Evolutionary conservation across 1,284 basidiomycete genomes (phyloP), one percentile per base, ranked within the genome.

Genomic region (Ustilago curta): DNA sequence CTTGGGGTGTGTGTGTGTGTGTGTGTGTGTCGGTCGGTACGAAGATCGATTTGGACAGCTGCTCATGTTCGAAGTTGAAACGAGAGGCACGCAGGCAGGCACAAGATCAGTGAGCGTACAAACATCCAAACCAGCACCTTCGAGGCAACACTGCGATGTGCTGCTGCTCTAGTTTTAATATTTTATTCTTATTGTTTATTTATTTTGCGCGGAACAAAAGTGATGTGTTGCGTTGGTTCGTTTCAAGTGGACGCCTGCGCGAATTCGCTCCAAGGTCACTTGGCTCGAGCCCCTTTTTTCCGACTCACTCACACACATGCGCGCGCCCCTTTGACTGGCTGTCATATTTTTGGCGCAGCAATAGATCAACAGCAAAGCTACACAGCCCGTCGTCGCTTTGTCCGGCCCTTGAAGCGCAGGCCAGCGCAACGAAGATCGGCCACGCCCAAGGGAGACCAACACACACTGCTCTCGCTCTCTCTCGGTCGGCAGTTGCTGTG

Each of bases 271-370:
- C 32, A 25, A 52, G 25, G 9, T 9, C 3, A 21, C 27, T 45
- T 62, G 56, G 67, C 66, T 69, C 67, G 60, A 70, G 67, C 67
- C 67, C 67, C 60, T 70, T 48, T 59, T 62, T 59, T 60, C 51
- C 19, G 25, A 60, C 50, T 35, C 58, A 12, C 43, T 18, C 44
- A 45, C 44, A 45, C 44, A 32, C 49, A 51, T 32, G 37, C 50
- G 49, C 40, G 45, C 48, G 12, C 35, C 42, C 29, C 37, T 49
- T 21, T 42, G 35, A 31, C 49, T 61, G 35, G 40, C 49, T 61
- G 59, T 62, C 47, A 62, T 52, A 44, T 55, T 50, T 47, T 44
- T 19, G 35, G 45, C 43, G 55, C 55, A 48, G 55, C 21, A 44
- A 14, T 9, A 53, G 51, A 48, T 27, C 50, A 32, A 52, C 35